Evolutionary conservation across 805 yeast species (phyloP).

Genomic region (Debaryomyces prosopidis): DNA sequence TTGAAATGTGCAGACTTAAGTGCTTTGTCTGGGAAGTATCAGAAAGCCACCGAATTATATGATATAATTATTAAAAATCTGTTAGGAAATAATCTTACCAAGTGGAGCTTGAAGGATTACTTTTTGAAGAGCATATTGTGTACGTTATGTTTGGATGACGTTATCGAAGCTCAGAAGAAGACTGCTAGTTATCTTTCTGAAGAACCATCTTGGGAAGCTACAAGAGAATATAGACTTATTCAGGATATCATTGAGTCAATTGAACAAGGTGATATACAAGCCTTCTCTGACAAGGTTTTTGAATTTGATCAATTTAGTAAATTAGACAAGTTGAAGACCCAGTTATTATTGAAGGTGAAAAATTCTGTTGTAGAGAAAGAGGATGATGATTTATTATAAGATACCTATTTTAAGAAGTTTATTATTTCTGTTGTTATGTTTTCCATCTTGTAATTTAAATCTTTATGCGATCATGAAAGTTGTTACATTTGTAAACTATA

Average conservation of each 20-base stretch:
- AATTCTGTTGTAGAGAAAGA: constrained; percentile 69
- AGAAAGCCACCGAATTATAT: constrained; percentile 73
- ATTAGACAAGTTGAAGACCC: constrained; percentile 89
- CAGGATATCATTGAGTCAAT: constrained; percentile 71
- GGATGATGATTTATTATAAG: constrained; percentile 54
- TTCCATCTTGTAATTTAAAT: neutral
- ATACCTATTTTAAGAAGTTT: neutral
- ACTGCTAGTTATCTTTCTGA: constrained; percentile 62
- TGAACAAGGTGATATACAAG: constrained; percentile 76
- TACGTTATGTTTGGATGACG: constrained; percentile 79
- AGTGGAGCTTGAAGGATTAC: constrained; percentile 93
- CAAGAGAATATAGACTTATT: constrained; percentile 74
- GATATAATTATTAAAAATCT: constrained; percentile 78
- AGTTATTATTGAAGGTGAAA: constrained; percentile 79
- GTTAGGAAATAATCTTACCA: constrained; percentile 70
- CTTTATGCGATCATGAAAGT: too few species aligned
- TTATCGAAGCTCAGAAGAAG: constrained; percentile 80
- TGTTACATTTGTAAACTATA: too few species aligned
- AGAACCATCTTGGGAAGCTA: constrained; percentile 73
- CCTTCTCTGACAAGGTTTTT: constrained; percentile 68
- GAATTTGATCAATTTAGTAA: constrained; percentile 87
- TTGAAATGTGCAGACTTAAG: constrained; percentile 87
- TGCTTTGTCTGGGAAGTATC: constrained; percentile 67
- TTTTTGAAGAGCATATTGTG: constrained; percentile 82
- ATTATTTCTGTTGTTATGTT: neutral